Conservation (phyloP, 1,139 yeast genomes). For the Suhomyces coccinellae region DNA sequence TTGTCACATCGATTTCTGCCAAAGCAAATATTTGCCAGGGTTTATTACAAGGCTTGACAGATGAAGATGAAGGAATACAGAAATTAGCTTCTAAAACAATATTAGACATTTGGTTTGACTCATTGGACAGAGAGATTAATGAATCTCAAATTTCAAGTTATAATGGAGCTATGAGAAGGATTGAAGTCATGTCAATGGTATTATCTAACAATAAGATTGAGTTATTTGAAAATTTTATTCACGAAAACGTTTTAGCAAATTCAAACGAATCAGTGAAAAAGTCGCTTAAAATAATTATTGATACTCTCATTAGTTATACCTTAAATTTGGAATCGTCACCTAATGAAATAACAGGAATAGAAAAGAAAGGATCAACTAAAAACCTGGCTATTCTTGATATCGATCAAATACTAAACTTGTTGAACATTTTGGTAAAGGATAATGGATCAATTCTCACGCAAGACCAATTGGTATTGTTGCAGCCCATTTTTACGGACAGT, state of each 20-base stretch:
- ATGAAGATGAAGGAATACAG: slow-evolving; percentile 64
- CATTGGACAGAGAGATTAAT: slow-evolving; percentile 14
- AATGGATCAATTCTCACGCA: slow-evolving; percentile 55
- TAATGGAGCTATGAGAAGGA: slow-evolving; percentile 6
- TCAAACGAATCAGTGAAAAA: slow-evolving; percentile 10
- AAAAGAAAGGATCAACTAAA: neutral
- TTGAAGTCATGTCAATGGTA: slow-evolving; percentile 39
- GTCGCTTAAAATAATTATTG: slow-evolving; percentile 24
- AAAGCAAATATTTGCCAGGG: slow-evolving; percentile 49
- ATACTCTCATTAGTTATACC: slow-evolving; percentile 24
- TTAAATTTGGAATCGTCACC: slow-evolving; percentile 11
- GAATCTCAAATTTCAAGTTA: neutral
- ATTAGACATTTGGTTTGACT: slow-evolving; percentile 46
- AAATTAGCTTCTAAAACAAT: slow-evolving; percentile 44
- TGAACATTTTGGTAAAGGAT: slow-evolving; percentile 55
- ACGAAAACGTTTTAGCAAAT: slow-evolving; percentile 37
- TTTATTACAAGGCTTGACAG: slow-evolving; percentile 58
- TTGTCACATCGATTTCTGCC: slow-evolving; percentile 31
- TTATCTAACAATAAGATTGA: slow-evolving; percentile 34
- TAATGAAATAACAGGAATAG: neutral
- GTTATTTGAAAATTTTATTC: slow-evolving; percentile 46
- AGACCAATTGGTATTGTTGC: slow-evolving; percentile 61
- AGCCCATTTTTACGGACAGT: slow-evolving; percentile 58
- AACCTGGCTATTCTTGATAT: slow-evolving; percentile 12
- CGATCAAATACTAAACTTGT: slow-evolving; percentile 43